Base-by-base conservation (phyloP, 2,329 filamentous ascomycete genomes). In the Neocatenulostroma microsporum region DNA sequence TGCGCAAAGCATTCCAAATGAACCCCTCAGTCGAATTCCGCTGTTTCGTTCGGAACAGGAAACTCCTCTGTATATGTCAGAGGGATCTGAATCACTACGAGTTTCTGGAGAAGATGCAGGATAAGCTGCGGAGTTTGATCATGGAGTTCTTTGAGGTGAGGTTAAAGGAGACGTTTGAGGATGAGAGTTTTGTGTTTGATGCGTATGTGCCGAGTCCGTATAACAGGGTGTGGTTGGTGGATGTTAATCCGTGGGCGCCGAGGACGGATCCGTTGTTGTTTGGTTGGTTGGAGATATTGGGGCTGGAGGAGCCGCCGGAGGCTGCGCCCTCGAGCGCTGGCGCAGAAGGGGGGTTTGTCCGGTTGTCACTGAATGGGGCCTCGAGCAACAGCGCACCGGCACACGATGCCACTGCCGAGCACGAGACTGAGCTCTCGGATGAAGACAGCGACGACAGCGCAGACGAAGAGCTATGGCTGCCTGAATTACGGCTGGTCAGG, bases 21-120 rank as follows among this genome's bases (percentile, higher is more conserved):
- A 91, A 95, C 58, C 86, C 88, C 0, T 83, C 86, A 0, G 76
- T 95, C 40, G 91, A 98, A 60, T 98, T 98, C 62, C 77, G 91
- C 17, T 95, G 88, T 59, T 98, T 96, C 55, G 91, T 96, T 25
- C 84, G 89, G 51, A 72, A 87, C 40, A 73, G 85, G 9, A 76
- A 76, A 36, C 70, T 98, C 12, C 72, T 98, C 26, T 87, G 79
- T 41, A 79, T 96, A 40, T 84, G 81, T 21, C 91, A 96, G 63
- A 77, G 91, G 4, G 89, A 96, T 57, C 72, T 89, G 34, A 94
- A 94, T 55, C 76, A 91, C 64, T 96, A 89, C 60, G 77, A 82
- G 10, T 98, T 95, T 57, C 70, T 96, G 57, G 73, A 72, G 49
- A 62, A 64, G 6, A 68, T 95, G 61, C 73, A 78, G 32, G 69